Percentiles rank a stretch among this genome's conserved stretches.
phyloP scores from a whole-genome alignment of 2,329 filamentous ascomycete genomes.

The Claviceps sorghi region DNA sequence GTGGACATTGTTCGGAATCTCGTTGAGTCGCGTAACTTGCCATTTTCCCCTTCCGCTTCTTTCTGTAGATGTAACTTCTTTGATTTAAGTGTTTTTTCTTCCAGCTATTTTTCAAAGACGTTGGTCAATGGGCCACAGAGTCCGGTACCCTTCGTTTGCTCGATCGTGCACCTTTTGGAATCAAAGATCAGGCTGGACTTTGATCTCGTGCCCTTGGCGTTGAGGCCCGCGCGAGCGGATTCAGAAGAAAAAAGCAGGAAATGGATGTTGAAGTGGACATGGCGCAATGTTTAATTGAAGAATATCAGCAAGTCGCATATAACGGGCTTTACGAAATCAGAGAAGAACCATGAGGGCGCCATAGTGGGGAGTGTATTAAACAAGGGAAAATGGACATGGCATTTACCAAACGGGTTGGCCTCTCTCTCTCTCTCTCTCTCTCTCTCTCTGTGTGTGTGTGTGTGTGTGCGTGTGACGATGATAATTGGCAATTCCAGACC shows the following conservation, averaged over 20 bases:
- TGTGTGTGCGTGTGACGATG: neutral
- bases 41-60: conserved; percentile 6
- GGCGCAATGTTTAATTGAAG: conserved; percentile 5
- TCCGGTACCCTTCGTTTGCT: neutral
- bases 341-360: neutral
- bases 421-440: neutral
- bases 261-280: conserved; percentile 5
- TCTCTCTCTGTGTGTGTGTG: neutral
- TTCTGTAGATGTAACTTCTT: neutral
- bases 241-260: neutral
- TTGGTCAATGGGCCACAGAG: neutral
- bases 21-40: conserved; percentile 4
- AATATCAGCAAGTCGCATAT: conserved; percentile 5
- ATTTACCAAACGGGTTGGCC: neutral
- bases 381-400: neutral
- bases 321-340: neutral
- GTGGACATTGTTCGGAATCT: neutral
- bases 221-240: conserved; percentile 5
- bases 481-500: too few relatives aligned
- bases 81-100: conserved; percentile 1
- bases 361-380: neutral
- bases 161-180: neutral
- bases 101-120: neutral
- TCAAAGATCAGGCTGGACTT: conserved; percentile 16
- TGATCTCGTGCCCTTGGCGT: conserved; percentile 15